Evolutionary conservation across 768 basidiomycete species (phyloP), one percentile per base, ranked within the genome.

Genomic region (Termitomyces heimii): DNA sequence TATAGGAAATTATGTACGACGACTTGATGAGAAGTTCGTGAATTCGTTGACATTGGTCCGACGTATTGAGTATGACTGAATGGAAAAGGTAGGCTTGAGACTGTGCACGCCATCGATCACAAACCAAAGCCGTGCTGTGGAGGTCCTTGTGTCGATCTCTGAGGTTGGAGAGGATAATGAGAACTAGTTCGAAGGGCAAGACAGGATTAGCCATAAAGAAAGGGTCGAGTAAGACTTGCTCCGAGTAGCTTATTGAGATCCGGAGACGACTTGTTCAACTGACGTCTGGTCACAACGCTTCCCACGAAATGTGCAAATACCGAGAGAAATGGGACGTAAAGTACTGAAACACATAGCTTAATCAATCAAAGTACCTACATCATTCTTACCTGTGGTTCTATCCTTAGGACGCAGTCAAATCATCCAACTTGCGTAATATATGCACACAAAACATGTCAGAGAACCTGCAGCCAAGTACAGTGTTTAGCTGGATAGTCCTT

Each of bases 101-200:
- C 14, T 53, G 53, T 20, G 12, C 37, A 37, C 40, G 42, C 60
- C 60, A 60, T n/a, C 20, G 20, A 12, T 45, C 53, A 44, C 59
- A 60, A 34, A 60, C 59, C 20, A 56, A 40, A 35, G 60, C 48
- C 34, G 56, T 57, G 47, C n/a, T 48, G 26, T 32, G 56, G 12
- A 57, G 42, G 34, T 54, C 52, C 20, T 22, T 26, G 40, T 3
- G 22, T 31, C 35, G 29, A 40, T 54, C 50, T 28, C 5, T 56
- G 47, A 60, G 53, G 47, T 57, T 48, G 20, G 40, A 22, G 31
- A 57, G 52, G 7, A 60, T 13, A 44, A 51, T 22, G 9, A 57
- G 46, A n/a, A 57, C 53, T 20, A 57, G 34, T 34, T 57, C 60
- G 22, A 50, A 34, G 18, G 60, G 56, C 16, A 57, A 28, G 18